phyloP scores from a whole-genome alignment of 2,329 filamentous ascomycete species.

The Ascochyta pisi region DNA sequence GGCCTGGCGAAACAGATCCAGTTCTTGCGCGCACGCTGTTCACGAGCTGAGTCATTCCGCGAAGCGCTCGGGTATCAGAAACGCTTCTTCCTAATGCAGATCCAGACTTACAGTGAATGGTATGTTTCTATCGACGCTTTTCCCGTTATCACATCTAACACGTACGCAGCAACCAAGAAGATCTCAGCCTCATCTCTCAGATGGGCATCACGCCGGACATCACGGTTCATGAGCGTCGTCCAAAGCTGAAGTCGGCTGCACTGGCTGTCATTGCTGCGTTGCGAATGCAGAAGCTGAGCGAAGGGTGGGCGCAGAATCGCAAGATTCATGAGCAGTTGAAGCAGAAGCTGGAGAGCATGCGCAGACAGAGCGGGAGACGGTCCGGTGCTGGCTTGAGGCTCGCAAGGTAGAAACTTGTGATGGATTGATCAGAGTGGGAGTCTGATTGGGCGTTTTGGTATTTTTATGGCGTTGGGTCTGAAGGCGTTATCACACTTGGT shows the following conservation, averaged over 20 bases:
- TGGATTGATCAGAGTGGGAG: slow-evolving; percentile 14
- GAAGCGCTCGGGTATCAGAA: slow-evolving; percentile 86
- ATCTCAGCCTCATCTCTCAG: slow-evolving; percentile 82
- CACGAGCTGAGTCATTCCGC: slow-evolving; percentile 80
- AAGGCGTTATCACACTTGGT: not conserved
- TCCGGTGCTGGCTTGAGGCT: slow-evolving; percentile 26
- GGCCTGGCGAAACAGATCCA: slow-evolving; percentile 89
- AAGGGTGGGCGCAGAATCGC: slow-evolving; percentile 59
- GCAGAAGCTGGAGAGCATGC: slow-evolving; percentile 56
- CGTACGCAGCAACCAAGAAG: slow-evolving; percentile 81
- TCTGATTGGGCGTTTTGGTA: slow-evolving; percentile 30
- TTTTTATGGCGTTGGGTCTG: slow-evolving; percentile 31
- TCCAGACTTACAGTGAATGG: slow-evolving; percentile 88
- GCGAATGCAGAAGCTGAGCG: slow-evolving; percentile 58
- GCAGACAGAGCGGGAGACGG: slow-evolving; percentile 31
- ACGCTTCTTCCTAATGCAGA: slow-evolving; percentile 77
- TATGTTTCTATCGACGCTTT: slow-evolving; percentile 60
- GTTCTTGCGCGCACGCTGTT: slow-evolving; percentile 83
- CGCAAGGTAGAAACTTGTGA: slow-evolving; percentile 20
- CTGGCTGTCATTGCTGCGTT: slow-evolving; percentile 58
- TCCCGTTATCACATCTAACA: slow-evolving; percentile 22
- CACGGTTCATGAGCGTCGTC: slow-evolving; percentile 54
- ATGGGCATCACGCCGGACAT: slow-evolving; percentile 72
- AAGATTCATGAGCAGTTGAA: slow-evolving; percentile 57
- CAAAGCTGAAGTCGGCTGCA: slow-evolving; percentile 57